phyloP scores from a whole-genome alignment of 805 yeast species.

The Kodamaea nitidulidarum region DNA sequence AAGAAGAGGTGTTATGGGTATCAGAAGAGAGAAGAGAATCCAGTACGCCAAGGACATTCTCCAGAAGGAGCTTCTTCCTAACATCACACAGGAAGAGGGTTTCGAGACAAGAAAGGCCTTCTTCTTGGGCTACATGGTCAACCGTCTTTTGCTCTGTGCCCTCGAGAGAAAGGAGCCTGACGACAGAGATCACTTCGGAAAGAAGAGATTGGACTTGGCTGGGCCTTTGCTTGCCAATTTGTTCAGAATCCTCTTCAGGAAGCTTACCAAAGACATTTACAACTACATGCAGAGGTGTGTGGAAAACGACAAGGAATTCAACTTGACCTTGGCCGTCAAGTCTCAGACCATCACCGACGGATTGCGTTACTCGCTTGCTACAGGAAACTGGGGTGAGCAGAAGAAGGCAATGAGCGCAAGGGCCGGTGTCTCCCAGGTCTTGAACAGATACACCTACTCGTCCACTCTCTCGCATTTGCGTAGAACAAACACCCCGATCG shows the following conservation, averaged over 20 bases:
- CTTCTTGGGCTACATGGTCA: conserved; percentile 96
- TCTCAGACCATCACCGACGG: conserved; percentile 97
- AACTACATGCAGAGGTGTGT: conserved; percentile 99
- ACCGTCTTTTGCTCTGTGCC: conserved; percentile 90
- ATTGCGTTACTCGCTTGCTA: conserved; percentile 93
- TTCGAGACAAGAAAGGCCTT: conserved; percentile 95
- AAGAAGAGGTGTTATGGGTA: conserved; percentile 95
- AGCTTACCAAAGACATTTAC: conserved; percentile 92
- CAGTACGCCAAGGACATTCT: conserved; percentile 96
- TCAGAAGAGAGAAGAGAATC: conserved; percentile 95
- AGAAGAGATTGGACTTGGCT: conserved; percentile 95
- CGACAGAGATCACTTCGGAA: conserved; percentile 99
- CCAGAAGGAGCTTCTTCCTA: conserved; percentile 94
- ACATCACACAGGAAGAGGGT: conserved; percentile 96
- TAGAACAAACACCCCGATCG: conserved; percentile 98
- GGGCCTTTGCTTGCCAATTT: conserved; percentile 96
- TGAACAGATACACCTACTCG: conserved; percentile 95
- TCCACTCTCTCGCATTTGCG: conserved; percentile 98
- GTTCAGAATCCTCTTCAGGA: conserved; percentile 90
- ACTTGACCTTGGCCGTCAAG: conserved; percentile 92
- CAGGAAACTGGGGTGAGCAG: conserved; percentile 99
- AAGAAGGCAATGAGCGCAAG: conserved; percentile 98
- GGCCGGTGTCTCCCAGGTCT: conserved; percentile 99
- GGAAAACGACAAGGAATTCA: conserved; percentile 95
- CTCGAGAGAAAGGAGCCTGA: conserved; percentile 96